These are phyloP conservation scores for Protoeuglena noctilucae DNA, from an alignment of 139 green algal genomes.

Conservation along the genomic window DNA sequence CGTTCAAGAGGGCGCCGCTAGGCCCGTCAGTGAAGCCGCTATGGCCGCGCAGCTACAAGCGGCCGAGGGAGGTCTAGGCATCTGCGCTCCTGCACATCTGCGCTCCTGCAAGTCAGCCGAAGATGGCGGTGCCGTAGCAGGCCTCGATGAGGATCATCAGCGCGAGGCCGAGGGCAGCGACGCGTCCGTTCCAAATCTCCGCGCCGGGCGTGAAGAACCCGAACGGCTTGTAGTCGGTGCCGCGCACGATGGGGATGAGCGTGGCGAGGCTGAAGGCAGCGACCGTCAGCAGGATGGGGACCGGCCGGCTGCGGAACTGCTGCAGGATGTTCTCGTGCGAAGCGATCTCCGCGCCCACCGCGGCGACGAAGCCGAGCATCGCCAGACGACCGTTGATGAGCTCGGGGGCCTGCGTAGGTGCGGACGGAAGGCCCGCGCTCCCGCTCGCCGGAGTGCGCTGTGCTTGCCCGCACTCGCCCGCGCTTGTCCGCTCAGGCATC, in stretches of 20 bases:
- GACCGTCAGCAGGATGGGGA: slow-evolving; percentile 4
- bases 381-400: slow-evolving; percentile 19
- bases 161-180: slow-evolving; percentile 13
- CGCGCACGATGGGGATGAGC: slow-evolving; percentile 7
- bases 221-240: slow-evolving; percentile 7
- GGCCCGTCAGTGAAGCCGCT: too few relatives aligned
- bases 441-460: too few relatives aligned
- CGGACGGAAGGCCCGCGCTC: too few relatives aligned
- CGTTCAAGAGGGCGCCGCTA: too few relatives aligned
- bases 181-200: slow-evolving; percentile 16
- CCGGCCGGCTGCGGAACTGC: slow-evolving; percentile 5
- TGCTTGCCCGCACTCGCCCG: too few relatives aligned
- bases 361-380: slow-evolving; percentile 17
- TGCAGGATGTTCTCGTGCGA: slow-evolving; percentile 2
- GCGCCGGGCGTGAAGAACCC: slow-evolving; percentile 10
- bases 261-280: neutral
- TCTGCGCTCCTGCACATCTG: too few relatives aligned
- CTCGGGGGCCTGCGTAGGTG: slow-evolving; percentile 18
- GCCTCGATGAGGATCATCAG: slow-evolving; percentile 8
- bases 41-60: too few relatives aligned
- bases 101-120: too few relatives aligned
- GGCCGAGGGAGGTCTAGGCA: too few relatives aligned
- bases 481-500: too few relatives aligned
- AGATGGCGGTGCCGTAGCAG: too few relatives aligned
- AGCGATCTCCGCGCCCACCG: slow-evolving; percentile 8